Evolutionary conservation across 345 rosid species (phyloP).

Genomic region (Orychophragmus violaceus): DNA sequence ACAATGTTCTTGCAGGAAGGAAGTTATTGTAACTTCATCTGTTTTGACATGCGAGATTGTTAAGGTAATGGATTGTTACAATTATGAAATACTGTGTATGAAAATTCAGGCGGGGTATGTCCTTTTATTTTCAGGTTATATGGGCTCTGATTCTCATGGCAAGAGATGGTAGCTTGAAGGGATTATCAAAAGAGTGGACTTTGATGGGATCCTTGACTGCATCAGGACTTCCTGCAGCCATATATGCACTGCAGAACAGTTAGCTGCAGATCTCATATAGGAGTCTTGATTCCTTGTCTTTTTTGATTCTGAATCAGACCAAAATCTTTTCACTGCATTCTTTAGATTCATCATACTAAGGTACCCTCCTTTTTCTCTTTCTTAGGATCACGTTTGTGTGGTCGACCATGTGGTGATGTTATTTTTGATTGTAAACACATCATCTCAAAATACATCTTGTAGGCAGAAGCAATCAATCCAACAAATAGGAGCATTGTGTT

Average conservation of each 20-base stretch:
- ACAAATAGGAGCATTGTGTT: slow-evolving; percentile 80
- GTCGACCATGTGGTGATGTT: not conserved
- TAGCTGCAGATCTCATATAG: slow-evolving; percentile 96
- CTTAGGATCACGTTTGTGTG: too few relatives aligned
- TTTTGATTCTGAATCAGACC: slow-evolving; percentile 92
- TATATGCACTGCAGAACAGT: too few relatives aligned
- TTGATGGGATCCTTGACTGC: slow-evolving; percentile 83
- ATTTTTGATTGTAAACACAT: slow-evolving; percentile 35
- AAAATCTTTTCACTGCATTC: slow-evolving; percentile 89
- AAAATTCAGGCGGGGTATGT: not conserved
- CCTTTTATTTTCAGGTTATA: slow-evolving; percentile 43
- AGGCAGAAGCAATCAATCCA: slow-evolving; percentile 89
- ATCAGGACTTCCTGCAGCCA: slow-evolving; percentile 96
- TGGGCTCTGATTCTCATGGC: slow-evolving; percentile 83
- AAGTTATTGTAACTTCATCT: slow-evolving; percentile 87
- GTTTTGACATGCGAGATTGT: slow-evolving; percentile 85
- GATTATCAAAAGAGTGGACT: slow-evolving; percentile 64
- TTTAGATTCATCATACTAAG: slow-evolving; percentile 78
- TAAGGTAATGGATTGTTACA: slow-evolving; percentile 43
- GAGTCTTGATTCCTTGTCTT: slow-evolving; percentile 91
- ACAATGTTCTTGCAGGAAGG: slow-evolving; percentile 39
- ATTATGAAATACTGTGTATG: not conserved
- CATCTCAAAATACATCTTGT: too few relatives aligned
- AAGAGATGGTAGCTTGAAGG: slow-evolving; percentile 68
- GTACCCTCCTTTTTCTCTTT: too few relatives aligned